Evolutionary conservation across 805 yeast species (phyloP), one percentile per base, ranked within the genome.

Genomic region (Suhomyces sp.): DNA sequence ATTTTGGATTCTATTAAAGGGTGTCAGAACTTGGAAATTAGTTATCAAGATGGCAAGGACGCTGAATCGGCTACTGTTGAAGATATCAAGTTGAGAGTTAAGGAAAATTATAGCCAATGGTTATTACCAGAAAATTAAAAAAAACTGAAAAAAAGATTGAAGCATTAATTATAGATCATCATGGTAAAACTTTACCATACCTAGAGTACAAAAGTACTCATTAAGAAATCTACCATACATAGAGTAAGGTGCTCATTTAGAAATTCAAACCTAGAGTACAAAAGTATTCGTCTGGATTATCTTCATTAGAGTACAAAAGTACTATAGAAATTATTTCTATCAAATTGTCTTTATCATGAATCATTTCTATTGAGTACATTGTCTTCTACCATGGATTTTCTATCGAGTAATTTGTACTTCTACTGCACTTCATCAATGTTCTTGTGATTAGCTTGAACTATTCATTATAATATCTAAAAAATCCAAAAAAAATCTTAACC

Each of bases 41-140:
- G 67, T 33, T 76, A 64, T 62, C 70, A 54, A 68, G 76, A 70
- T 60, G 71, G 57, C 22, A 66, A 65, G 53, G 56, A 59, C 27
- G 60, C 53, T 46, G 59, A 60, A 24, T 60, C 60, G 33, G 75
- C 72, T 41, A 67, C 71, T 43, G 67, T 73, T 48, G 72, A 68
- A 25, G 85, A 81, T 52, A 68, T 79, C 57, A 81, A 82, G 63
- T 76, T 88, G 56, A 82, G 94, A 64, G 81, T 85, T 22, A 76
- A 75, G 52, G 72, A 70, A 46, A 80, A 80, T 65, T 83, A 80
- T 68, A 73, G 78, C 54, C 81, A 77, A 55, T 89, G 96, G 96
- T 79, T 90, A 45, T 74, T 90, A 57, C 83, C 87, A 2, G 48
- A 50, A 20, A 27, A 27, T 4, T 50, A 53, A 47, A 12, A 41